Conservation (phyloP, 2,329 filamentous ascomycete genomes). For the Herpomyces periplanetae region DNA sequence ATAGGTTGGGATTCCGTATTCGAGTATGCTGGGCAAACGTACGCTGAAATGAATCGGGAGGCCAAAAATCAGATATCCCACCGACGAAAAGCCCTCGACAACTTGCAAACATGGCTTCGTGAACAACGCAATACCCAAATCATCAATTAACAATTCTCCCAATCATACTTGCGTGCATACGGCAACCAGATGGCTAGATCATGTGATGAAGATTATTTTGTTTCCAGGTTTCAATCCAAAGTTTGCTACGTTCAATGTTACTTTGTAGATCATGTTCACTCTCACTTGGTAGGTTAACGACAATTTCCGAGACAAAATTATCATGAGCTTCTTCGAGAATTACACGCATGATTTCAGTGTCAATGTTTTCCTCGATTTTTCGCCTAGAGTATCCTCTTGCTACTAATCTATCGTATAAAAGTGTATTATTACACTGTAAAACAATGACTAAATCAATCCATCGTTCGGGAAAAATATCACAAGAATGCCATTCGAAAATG, state of each 20-base stretch:
- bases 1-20: conserved; percentile 92
- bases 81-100: conserved; percentile 45
- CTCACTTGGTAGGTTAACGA: conserved; percentile 59
- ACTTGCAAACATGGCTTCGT: conserved; percentile 44
- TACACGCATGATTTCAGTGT: conserved; percentile 46
- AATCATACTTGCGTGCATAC: conserved; percentile 4
- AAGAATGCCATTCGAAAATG: conserved; percentile 92
- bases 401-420: conserved; percentile 47
- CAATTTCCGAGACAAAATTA: conserved; percentile 45
- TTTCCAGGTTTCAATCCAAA: conserved; percentile 53
- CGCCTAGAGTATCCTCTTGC: conserved; percentile 38
- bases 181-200: conserved; percentile 5
- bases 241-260: conserved; percentile 46
- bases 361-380: conserved; percentile 81
- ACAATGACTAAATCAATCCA: conserved; percentile 91
- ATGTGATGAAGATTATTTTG: conserved; percentile 14
- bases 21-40: conserved; percentile 63
- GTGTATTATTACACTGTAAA: conserved; percentile 33
- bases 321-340: conserved; percentile 46
- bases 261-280: conserved; percentile 43
- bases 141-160: conserved; percentile 5
- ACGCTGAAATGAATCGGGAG: conserved; percentile 68
- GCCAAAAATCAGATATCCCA: conserved; percentile 81
- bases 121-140: conserved; percentile 5
- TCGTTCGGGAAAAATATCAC: conserved; percentile 62